phyloP scores from a whole-genome alignment of 2,329 filamentous ascomycete genomes.

The Shiraia bambusicola region DNA sequence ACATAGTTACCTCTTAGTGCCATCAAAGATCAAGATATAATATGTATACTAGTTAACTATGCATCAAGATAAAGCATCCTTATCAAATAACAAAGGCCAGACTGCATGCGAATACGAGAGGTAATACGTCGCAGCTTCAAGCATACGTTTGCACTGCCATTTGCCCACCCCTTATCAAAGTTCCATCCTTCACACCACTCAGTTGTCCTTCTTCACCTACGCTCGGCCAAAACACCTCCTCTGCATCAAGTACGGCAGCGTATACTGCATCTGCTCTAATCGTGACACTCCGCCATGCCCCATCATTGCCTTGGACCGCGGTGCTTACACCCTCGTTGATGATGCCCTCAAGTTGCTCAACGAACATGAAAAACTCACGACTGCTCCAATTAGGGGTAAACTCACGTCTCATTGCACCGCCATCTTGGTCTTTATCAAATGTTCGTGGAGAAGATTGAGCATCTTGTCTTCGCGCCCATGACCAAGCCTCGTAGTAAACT shows the following conservation, averaged over 20 bases:
- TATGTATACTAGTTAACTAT: no score
- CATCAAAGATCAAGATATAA: no score
- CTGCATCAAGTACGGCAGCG: constrained; percentile 33
- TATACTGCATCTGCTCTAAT: constrained; percentile 26
- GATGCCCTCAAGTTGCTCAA: constrained; percentile 56
- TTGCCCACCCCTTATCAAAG: constrained; percentile 1
- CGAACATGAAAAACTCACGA: constrained; percentile 61
- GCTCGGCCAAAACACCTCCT: constrained; percentile 39
- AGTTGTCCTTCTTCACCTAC: constrained; percentile 5
- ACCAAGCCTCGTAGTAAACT: constrained; percentile 40
- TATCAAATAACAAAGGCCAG: no score
- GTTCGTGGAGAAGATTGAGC: constrained; percentile 18
- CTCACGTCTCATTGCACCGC: constrained; percentile 62
- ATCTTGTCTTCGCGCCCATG: constrained; percentile 33
- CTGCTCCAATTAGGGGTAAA: constrained; percentile 72
- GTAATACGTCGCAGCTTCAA: no score
- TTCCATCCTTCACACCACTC: background rate
- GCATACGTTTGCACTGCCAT: background rate
- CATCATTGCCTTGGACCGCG: constrained; percentile 22
- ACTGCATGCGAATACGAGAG: no score
- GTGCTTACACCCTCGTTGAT: constrained; percentile 51
- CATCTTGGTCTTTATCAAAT: constrained; percentile 58
- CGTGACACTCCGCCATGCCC: constrained; percentile 22
- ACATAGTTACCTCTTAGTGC: no score
- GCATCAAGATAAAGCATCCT: no score